phyloP scores from a whole-genome alignment of 306 rosid species.

The Vigna trinervia region DNA sequence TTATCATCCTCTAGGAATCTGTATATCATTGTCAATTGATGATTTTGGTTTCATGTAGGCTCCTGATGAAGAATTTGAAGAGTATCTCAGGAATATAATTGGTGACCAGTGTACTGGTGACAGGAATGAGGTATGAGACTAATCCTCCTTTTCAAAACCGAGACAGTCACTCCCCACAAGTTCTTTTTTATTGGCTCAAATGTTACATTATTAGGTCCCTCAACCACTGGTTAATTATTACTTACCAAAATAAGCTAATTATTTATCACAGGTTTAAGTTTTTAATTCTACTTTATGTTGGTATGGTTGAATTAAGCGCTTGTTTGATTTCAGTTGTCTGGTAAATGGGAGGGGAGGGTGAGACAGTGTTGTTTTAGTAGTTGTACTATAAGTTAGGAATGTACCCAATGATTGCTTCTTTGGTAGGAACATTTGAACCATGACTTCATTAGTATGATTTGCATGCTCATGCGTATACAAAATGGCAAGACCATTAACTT shows the following conservation, averaged over 20 bases:
- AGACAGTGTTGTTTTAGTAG: neutral
- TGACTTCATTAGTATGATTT: neutral
- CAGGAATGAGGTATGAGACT: conserved; percentile 67
- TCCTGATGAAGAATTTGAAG: conserved; percentile 98
- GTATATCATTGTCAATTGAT: neutral
- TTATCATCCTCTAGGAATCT: neutral
- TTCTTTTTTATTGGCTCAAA: conserved; percentile 20
- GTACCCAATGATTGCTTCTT: conserved; percentile 1
- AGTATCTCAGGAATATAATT: conserved; percentile 82
- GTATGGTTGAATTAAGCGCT: conserved; percentile 10
- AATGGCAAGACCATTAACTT: neutral
- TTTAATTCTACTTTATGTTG: neutral
- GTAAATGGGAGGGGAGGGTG: conserved; percentile 19
- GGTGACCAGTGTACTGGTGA: conserved; percentile 84
- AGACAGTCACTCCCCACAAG: neutral
- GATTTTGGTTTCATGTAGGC: conserved; percentile 62
- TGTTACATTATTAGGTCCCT: neutral
- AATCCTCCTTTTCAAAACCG: neutral
- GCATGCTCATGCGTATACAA: neutral
- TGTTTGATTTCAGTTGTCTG: conserved; percentile 31
- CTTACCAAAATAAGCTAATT: conserved; percentile 2
- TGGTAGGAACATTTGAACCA: neutral
- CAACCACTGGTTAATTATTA: conserved; percentile 9
- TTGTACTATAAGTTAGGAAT: neutral
- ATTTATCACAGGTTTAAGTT: neutral